Evolutionary conservation across 129 eudicot species (phyloP), one percentile per base, ranked within the genome.

Genomic region (Cynara cardunculus): DNA sequence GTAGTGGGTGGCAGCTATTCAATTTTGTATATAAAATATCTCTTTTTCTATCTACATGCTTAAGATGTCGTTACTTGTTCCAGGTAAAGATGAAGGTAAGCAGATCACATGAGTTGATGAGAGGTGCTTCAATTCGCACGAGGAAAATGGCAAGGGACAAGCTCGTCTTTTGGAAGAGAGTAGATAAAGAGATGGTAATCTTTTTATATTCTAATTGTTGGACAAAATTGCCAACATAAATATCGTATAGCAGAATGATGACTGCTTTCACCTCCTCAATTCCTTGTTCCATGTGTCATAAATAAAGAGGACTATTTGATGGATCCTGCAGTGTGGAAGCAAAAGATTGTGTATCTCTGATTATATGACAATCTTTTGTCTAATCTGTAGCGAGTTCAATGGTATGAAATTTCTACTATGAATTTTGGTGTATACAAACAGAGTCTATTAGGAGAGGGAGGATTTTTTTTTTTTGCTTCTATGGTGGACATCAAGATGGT

Each of bases 61-160:
- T 6, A 13, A 74, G 25, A 6, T 26, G 34, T 56, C 28, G 74
- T 61, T 69, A 64, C 72, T 76, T 30, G 25, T 75, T 65, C 66
- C 87, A 94, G 98, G 98, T 94, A 62, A 95, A 95, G 85, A 81
- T 95, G 96, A 95, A 95, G 82, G 93, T 90, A 56, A 92, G 96
- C 82, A 89, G 99, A 85, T 95, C 99, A 37, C 97, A 90, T 46
- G 90, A 91, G 81, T 80, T 95, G 85, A 95, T 92, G 99, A 95
- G 91, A 84, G 93, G 93, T 84, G 97, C 97, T 79, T 86, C 89
- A 27, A 90, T 92, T 67, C 90, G 97, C 22, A 92, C 99, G 79
- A 91, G 99, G 86, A 95, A 90, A 86, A 82, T 95, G 78, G 91
- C 97, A 18, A 87, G 97, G 31, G 99, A 92, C 87, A 92, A 92